Evolutionary conservation across 148 eudicot genomes (phyloP).

Genomic region (Hydrangea macrophylla): DNA sequence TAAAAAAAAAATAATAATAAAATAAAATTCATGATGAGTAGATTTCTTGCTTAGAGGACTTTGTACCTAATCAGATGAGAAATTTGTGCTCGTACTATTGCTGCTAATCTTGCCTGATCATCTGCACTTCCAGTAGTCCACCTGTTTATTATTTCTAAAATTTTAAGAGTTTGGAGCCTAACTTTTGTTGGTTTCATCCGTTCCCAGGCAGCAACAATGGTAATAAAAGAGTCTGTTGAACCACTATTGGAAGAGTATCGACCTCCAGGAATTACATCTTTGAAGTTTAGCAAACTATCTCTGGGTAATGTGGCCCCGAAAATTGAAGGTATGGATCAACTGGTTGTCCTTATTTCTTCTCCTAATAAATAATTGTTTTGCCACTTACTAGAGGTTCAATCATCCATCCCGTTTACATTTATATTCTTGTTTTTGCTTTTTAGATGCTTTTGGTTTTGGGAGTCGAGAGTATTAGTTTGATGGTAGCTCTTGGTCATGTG

Average conservation of each 20-base stretch:
- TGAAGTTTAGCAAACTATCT: constrained; percentile 91
- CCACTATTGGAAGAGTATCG: constrained; percentile 94
- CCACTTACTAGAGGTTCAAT: neutral
- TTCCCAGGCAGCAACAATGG: constrained; percentile 74
- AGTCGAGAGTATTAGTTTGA: neutral
- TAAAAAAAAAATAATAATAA: neutral
- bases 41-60: neutral
- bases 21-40: too few relatives aligned
- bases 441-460: constrained; percentile 2
- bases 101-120: neutral
- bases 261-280: constrained; percentile 78
- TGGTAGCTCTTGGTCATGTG: neutral
- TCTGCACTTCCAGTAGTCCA: neutral
- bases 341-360: neutral
- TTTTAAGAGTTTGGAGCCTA: neutral
- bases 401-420: neutral
- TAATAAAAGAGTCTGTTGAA: constrained; percentile 92
- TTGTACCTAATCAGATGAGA: neutral
- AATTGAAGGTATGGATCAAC: constrained; percentile 66
- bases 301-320: constrained; percentile 97
- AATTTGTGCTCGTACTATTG: neutral
- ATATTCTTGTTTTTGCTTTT: neutral
- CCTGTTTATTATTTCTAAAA: neutral
- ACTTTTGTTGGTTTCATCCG: neutral
- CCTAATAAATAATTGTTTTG: neutral